Evolutionary conservation across 306 rosid species (phyloP).

Genomic region (Nissolia schottii): DNA sequence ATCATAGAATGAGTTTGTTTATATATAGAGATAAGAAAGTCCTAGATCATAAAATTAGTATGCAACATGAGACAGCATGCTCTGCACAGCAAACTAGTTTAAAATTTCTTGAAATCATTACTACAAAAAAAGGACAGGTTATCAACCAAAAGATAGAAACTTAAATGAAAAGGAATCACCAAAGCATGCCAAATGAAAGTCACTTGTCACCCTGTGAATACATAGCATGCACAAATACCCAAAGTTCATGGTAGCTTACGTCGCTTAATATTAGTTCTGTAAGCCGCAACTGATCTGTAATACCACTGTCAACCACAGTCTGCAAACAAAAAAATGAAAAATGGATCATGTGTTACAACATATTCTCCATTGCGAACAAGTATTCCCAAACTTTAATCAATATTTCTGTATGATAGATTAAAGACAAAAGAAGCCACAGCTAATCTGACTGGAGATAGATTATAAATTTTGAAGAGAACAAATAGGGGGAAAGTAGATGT

Average conservation of each 20-base stretch:
- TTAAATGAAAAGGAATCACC: neutral
- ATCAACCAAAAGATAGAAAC: neutral
- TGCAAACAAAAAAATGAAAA: constrained; percentile 33
- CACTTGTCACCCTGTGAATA: constrained; percentile 17
- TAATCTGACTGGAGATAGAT: neutral
- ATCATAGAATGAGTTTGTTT: neutral
- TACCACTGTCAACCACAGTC: constrained; percentile 84
- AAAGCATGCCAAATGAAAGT: constrained; percentile 5
- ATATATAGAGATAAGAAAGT: neutral
- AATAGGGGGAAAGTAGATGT: neutral
- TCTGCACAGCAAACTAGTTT: neutral
- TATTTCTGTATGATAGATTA: neutral
- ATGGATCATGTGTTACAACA: neutral
- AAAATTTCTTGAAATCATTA: neutral
- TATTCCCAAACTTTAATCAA: neutral
- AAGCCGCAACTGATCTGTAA: constrained; percentile 85
- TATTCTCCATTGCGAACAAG: neutral
- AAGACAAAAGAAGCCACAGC: neutral
- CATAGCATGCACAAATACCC: constrained; percentile 16
- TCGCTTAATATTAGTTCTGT: constrained; percentile 70
- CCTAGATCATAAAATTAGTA: neutral
- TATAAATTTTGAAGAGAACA: neutral
- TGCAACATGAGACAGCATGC: neutral
- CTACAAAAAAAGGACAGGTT: neutral
- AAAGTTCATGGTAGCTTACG: constrained; percentile 55